Evolutionary conservation across 192 early-diverging fungal genomes (phyloP).

Genomic region (Funneliformis geosporum): DNA sequence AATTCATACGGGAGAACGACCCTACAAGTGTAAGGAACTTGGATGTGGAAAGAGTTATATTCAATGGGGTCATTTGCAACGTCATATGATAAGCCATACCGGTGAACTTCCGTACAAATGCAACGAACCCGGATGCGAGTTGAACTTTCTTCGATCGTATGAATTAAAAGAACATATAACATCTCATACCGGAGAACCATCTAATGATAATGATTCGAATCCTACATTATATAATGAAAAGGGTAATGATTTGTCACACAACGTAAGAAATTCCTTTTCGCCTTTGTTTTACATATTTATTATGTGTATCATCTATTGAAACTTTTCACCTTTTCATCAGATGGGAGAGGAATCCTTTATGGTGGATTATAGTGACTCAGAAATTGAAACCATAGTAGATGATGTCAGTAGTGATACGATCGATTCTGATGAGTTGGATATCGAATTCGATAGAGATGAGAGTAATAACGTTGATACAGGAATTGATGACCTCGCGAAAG

Average conservation of each 20-base stretch:
- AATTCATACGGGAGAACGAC: background rate
- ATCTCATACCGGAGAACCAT: background rate
- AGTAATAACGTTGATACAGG: background rate
- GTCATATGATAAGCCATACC: background rate
- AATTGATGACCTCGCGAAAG: too few relatives aligned
- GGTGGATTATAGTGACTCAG: background rate
- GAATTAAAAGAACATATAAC: background rate
- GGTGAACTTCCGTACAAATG: slow-evolving; percentile 5
- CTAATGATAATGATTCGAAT: background rate
- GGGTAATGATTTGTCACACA: background rate
- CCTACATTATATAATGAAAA: background rate
- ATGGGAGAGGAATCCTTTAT: background rate
- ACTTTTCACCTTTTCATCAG: background rate
- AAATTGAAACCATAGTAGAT: background rate
- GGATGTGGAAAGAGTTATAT: background rate
- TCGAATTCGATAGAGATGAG: background rate
- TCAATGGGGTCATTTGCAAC: too few relatives aligned
- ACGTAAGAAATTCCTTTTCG: background rate
- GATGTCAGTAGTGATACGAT: background rate
- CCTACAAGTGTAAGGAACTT: background rate
- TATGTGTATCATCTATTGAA: background rate
- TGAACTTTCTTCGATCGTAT: background rate
- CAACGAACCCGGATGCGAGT: background rate
- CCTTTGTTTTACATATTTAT: background rate
- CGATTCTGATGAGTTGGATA: background rate